Conservation (phyloP, 148 eudicot genomes). For the Arctostaphylos glauca region DNA sequence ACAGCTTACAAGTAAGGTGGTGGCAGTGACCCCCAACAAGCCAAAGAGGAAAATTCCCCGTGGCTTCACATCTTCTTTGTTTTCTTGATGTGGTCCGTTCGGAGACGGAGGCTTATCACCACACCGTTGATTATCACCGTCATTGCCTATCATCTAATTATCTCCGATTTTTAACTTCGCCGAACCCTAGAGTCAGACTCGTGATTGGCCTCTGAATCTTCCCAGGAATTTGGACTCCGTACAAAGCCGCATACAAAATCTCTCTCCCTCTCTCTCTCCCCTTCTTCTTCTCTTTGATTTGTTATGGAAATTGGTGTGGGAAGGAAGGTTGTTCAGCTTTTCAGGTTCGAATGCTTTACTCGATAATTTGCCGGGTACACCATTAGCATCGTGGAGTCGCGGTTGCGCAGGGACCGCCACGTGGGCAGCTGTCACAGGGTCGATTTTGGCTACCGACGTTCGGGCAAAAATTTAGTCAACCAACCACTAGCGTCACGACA, state of each 20-base stretch:
- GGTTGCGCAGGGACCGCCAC: background rate
- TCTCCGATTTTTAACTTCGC: background rate
- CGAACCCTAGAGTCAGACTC: conserved; percentile 27
- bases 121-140: conserved; percentile 18
- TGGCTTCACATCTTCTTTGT: conserved; percentile 37
- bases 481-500: too few species aligned
- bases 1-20: conserved; percentile 61
- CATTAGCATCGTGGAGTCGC: background rate
- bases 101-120: conserved; percentile 15
- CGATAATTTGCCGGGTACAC: background rate
- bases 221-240: background rate
- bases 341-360: too few species aligned
- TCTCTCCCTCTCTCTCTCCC: background rate
- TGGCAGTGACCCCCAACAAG: conserved; percentile 74
- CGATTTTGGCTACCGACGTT: too few species aligned
- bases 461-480: too few species aligned
- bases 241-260: background rate
- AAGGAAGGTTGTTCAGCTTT: too few species aligned
- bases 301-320: too few species aligned
- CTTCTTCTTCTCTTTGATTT: too few species aligned
- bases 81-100: conserved; percentile 24
- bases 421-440: background rate
- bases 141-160: conserved; percentile 19
- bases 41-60: conserved; percentile 73
- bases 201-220: background rate